Evolutionary conservation across 2,329 filamentous ascomycete species (phyloP), one percentile per base, ranked within the genome.

Genomic region (Ascochyta koolunga): DNA sequence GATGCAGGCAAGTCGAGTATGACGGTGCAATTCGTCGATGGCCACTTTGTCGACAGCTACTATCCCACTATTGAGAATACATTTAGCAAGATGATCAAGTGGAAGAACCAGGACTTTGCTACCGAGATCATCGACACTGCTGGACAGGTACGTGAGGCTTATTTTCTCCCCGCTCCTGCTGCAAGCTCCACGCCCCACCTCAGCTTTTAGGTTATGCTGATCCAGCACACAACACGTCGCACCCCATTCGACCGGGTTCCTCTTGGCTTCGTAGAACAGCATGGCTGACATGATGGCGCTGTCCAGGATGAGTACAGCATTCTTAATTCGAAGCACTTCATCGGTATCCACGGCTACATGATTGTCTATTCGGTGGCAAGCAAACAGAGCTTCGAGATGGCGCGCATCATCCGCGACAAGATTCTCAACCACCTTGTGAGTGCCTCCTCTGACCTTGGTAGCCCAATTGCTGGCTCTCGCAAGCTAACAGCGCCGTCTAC

Each of bases 41-140:
- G 92, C 59, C 93, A 96, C 79, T 99, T 99, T 73, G 93, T 99
- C 71, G 95, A 99, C 77, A 96, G 90, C 77, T 99, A 99, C 79
- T 99, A 99, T 76, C 95, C 95, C 31, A 99, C 95, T 35, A 98
- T 99, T 70, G 95, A 99, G 77, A 99, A 98, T 77, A 98, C 93
- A 2, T 99, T 99, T 76, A 96, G 89, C 81, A 96, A 96, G 76
- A 88, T 92, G 65, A 96, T 99, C 75, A 89, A 91, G 68, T 89
- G 90, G 77, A 96, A 95, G 77, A 89, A 90, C 44, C 91, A 97
- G 76, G 95, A 98, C 63, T 99, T 88, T 77, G 87, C 90, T 45
- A 96, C 93, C 11, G 95, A 99, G 79, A 98, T 99, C 69, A 95
- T 99, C 75, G 95, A 99, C 75, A 99, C 95, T 24, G 95, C 95